Evolutionary conservation across 1,284 basidiomycete species (phyloP), one percentile per base, ranked within the genome.

Genomic region (Leccinum glutinopallens): DNA sequence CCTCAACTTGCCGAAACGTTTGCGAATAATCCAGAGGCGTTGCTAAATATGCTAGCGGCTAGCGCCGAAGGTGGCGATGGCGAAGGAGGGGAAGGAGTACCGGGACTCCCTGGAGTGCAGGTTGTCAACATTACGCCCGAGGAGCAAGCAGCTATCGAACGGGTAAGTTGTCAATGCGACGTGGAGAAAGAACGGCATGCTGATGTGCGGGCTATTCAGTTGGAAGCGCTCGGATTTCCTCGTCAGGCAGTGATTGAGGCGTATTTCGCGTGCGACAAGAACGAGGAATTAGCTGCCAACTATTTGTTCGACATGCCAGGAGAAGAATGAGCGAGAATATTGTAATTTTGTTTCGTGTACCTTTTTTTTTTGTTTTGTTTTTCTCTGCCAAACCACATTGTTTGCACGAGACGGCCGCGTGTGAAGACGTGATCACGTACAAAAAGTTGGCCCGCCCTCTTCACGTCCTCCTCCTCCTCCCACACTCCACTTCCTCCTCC

Each of bases 251-350:
- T 85, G 5, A 79, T 94, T 54, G 87, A 97, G 77, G 96, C 96
- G 1, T 98, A 93, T 80, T 86, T 95, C 79, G 89, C 90, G 5
- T 97, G 95, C 77, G 96, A 95, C 77, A 96, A 93, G 84, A 94
- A 98, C 74, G 96, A 98, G 79, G 94, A 97, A 76, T 79, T 96
- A 53, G 94, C 96, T 2, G 96, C 96, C 22, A 97, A 96, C 75
- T 96, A 90, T 73, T 78, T 96, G 72, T 96, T 96, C 71, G 94
- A 59, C 25, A 33, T 7, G 9, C 29, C 9, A n/a, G 43, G n/a
- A n/a, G 41, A 49, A 12, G 22, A 49, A 4, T 35, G 13, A 19
- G n/a, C 4, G 29, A 13, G 25, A 25, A 41, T 17, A 17, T 7
- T 37, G 33, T 12, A 33, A 22, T 7, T 4, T 12, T 29, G 13